A percentile compares a stretch with the other conserved stretches of the same genome.
phyloP scores from a whole-genome alignment of 495 filamentous ascomycete genomes.

The Xylaria cubensis region DNA sequence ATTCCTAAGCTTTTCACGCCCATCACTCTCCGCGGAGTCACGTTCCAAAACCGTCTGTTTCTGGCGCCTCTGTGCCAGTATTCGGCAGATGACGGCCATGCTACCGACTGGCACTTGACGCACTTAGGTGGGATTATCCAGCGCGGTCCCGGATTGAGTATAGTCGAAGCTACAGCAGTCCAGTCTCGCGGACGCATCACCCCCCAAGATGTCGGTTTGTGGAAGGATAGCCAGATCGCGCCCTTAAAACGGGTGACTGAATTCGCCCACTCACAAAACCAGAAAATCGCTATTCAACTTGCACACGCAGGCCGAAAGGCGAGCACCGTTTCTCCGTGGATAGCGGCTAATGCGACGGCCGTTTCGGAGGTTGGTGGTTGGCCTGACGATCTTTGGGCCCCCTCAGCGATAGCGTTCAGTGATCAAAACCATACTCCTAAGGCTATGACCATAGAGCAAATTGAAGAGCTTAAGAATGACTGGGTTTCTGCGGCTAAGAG shows the following conservation, averaged over 20 bases:
- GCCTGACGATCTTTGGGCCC: constrained; percentile 64
- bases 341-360: constrained; percentile 56
- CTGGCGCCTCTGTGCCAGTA: constrained; percentile 73
- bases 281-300: constrained; percentile 76
- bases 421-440: constrained; percentile 58
- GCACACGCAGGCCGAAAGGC: constrained; percentile 80
- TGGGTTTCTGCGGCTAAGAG: constrained; percentile 61
- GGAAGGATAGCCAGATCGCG: constrained; percentile 74
- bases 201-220: constrained; percentile 74
- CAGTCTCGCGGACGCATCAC: constrained; percentile 74
- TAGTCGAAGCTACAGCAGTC: constrained; percentile 77
- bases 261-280: constrained; percentile 71
- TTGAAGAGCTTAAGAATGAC: constrained; percentile 60
- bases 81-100: constrained; percentile 66
- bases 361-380: constrained; percentile 64
- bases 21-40: constrained; percentile 63
- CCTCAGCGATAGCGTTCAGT: constrained; percentile 61
- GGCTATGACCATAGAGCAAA: constrained; percentile 64
- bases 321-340: constrained; percentile 69
- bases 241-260: constrained; percentile 64
- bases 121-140: constrained; percentile 63
- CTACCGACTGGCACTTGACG: constrained; percentile 67
- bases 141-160: constrained; percentile 69
- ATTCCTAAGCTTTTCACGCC: constrained; percentile 75
- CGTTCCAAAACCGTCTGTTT: constrained; percentile 68